phyloP scores from a whole-genome alignment of 1,139 yeast genomes.

The Suhomyces guaymorum region DNA sequence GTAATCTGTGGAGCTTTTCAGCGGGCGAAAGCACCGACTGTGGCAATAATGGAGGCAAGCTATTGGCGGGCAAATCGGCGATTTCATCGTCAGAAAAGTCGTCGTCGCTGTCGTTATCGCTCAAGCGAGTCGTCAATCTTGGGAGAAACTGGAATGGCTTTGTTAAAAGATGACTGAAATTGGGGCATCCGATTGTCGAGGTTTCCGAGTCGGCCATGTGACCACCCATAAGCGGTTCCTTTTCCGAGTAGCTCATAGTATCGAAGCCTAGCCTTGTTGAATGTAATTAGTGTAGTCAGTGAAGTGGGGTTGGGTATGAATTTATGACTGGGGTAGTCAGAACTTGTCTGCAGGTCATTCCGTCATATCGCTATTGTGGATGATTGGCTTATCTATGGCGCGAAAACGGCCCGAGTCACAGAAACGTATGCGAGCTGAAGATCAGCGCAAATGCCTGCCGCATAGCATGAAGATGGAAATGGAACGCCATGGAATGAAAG shows the following conservation, averaged over 20 bases:
- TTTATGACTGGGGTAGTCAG: too few species aligned
- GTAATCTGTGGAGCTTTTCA: constrained; percentile 33
- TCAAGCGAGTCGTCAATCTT: constrained; percentile 10
- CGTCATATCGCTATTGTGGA: too few species aligned
- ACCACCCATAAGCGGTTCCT: constrained; percentile 24
- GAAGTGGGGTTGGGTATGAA: too few species aligned
- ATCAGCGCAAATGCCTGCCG: too few species aligned
- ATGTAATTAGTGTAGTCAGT: too few species aligned
- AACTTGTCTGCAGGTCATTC: too few species aligned
- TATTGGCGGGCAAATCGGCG: constrained; percentile 27
- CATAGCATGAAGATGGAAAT: too few species aligned
- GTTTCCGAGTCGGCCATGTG: constrained; percentile 18
- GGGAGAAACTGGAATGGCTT: constrained; percentile 31
- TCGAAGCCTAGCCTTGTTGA: not conserved
- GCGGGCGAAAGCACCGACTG: constrained; percentile 16
- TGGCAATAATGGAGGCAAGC: constrained; percentile 12
- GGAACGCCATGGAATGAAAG: too few species aligned
- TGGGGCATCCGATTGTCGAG: constrained; percentile 25
- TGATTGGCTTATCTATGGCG: too few species aligned
- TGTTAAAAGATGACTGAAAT: constrained; percentile 25
- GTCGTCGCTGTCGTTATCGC: constrained; percentile 16
- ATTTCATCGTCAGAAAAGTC: constrained; percentile 27
- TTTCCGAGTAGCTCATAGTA: constrained; percentile 20
- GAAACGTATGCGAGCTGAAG: too few species aligned
- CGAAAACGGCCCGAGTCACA: too few species aligned